Percentiles rank a stretch among this genome's conserved stretches.
Conservation (phyloP, 2,329 filamentous ascomycete genomes). For the Nemania sp. region DNA sequence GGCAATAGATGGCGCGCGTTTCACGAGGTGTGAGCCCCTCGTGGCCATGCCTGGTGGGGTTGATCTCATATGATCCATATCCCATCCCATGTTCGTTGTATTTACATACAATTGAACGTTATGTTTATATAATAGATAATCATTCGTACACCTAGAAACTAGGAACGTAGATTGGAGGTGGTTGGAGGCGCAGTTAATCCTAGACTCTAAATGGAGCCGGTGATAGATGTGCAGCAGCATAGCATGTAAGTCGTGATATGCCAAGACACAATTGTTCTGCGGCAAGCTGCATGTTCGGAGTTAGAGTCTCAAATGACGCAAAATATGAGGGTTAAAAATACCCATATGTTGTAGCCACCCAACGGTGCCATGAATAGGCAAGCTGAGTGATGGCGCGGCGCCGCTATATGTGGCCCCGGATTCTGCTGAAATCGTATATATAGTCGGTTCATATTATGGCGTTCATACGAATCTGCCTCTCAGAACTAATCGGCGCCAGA, state of each 20-base stretch:
- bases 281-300: not conserved
- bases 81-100: too few species aligned
- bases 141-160: too few species aligned
- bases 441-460: not conserved
- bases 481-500: slow-evolving; percentile 42
- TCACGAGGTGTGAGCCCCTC: too few species aligned
- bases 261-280: not conserved
- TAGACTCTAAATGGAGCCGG: too few species aligned
- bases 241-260: not conserved
- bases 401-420: not conserved
- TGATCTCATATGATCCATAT: too few species aligned
- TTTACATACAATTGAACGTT: too few species aligned
- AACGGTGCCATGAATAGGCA: not conserved
- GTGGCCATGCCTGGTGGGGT: too few species aligned
- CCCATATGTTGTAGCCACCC: slow-evolving; percentile 1
- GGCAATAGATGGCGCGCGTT: too few species aligned
- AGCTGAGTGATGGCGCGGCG: not conserved
- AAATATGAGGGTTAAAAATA: slow-evolving; percentile 1
- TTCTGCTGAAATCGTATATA: not conserved
- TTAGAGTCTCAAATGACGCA: not conserved
- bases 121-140: too few species aligned
- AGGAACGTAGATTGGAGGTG: too few species aligned
- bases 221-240: too few species aligned
- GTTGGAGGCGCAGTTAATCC: too few species aligned
- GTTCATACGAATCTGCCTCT: slow-evolving; percentile 38